Percentiles rank a stretch among this genome's conserved stretches.
Evolutionary conservation across 768 basidiomycete species (phyloP).

Genomic region (Auriscalpium vulgare): DNA sequence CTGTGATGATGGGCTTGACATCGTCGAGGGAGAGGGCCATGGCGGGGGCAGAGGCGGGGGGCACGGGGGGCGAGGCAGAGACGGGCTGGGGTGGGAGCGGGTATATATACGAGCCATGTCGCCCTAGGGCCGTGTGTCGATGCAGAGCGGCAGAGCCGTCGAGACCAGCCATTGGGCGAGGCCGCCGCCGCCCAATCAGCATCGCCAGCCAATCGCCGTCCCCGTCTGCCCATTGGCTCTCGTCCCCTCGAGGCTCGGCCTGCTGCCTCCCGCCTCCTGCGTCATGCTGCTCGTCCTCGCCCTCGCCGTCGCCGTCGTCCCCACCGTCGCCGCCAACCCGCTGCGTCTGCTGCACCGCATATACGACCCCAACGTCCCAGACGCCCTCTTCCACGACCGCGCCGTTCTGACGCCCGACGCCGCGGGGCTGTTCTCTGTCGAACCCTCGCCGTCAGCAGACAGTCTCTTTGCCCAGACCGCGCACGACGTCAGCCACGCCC

Average conservation of each 20-base stretch:
- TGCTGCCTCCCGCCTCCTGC: too few relatives aligned
- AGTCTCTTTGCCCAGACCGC: conserved; percentile 33
- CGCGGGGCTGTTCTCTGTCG: conserved; percentile 27
- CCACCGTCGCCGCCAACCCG: conserved; percentile 14
- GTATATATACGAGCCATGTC: neutral
- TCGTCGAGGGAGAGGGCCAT: neutral
- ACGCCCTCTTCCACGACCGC: conserved; percentile 31
- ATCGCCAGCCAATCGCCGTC: conserved; percentile 18
- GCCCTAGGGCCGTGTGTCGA: neutral
- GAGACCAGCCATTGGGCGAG: neutral
- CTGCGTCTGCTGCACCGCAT: conserved; percentile 43
- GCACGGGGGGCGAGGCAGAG: neutral
- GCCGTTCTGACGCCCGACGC: conserved; percentile 28
- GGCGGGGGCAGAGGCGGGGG: neutral
- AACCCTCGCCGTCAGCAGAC: conserved; percentile 38
- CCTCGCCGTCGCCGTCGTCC: conserved; percentile 13
- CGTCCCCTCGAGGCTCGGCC: too few relatives aligned
- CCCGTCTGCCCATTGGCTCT: too few relatives aligned
- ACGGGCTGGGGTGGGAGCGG: neutral
- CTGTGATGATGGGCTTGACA: conserved; percentile 1
- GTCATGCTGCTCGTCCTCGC: conserved; percentile 8
- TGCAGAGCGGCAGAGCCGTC: neutral
- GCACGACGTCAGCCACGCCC: conserved; percentile 31
- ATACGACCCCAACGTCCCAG: conserved; percentile 36
- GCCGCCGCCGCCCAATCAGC: neutral